Percentiles rank a stretch among this genome's conserved stretches.
Conservation (phyloP, 495 filamentous ascomycete genomes). For the Aspergillus taichungensis region DNA sequence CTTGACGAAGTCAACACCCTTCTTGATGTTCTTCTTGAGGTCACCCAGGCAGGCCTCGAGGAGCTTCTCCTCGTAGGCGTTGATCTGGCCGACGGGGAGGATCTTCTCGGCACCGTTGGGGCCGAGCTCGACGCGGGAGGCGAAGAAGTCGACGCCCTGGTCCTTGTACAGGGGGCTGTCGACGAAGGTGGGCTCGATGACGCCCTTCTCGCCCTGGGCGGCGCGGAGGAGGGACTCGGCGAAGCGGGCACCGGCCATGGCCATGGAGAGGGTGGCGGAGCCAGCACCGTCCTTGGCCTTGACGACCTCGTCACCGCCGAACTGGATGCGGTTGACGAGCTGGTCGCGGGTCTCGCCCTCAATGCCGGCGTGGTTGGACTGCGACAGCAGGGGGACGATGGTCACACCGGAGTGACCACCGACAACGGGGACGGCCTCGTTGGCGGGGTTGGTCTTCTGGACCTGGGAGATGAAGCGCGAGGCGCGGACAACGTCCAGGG, state of each 20-base stretch:
- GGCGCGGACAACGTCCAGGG: slow-evolving; percentile 96
- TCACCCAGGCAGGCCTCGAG: slow-evolving; percentile 75
- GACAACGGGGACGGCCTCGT: slow-evolving; percentile 90
- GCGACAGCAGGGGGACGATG: slow-evolving; percentile 94
- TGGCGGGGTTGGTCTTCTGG: slow-evolving; percentile 79
- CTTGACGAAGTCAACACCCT: slow-evolving; percentile 64
- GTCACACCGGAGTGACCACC: slow-evolving; percentile 97
- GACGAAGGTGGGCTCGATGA: slow-evolving; percentile 94
- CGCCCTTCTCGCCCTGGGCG: slow-evolving; percentile 85
- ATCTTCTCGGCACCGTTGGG: slow-evolving; percentile 95
- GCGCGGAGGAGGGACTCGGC: slow-evolving; percentile 91
- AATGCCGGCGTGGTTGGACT: slow-evolving; percentile 80
- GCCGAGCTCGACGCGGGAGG: slow-evolving; percentile 87
- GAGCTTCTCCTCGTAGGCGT: slow-evolving; percentile 78
- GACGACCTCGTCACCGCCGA: slow-evolving; percentile 99
- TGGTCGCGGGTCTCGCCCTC: slow-evolving; percentile 61
- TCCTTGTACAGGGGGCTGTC: slow-evolving; percentile 97
- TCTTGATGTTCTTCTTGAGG: slow-evolving; percentile 82
- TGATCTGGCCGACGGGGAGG: slow-evolving; percentile 70
- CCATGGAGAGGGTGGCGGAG: slow-evolving; percentile 98
- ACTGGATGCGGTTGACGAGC: slow-evolving; percentile 93
- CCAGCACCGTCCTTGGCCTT: slow-evolving; percentile 98
- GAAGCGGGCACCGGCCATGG: slow-evolving; percentile 96
- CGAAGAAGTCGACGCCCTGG: slow-evolving; percentile 92
- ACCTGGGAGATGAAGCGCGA: slow-evolving; percentile 92